Conservation (phyloP, 192 early-diverging fungal genomes). For the Pilaira anomala region DNA sequence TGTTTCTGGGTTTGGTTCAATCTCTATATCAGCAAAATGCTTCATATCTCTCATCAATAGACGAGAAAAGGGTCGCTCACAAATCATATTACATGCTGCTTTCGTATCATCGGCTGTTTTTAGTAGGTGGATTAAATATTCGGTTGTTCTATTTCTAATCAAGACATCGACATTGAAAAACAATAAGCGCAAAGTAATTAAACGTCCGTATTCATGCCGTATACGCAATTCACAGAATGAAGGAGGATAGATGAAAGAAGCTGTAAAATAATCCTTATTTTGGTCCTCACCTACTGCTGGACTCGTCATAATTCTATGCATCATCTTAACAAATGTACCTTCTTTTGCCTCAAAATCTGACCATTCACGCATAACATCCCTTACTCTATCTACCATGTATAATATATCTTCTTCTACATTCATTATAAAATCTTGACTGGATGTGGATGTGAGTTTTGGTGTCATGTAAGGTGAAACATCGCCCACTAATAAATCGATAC, state of each 20-base stretch:
- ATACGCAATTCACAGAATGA: slow-evolving; percentile 36
- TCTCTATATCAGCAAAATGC: slow-evolving; percentile 18
- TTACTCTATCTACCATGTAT: background rate
- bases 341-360: slow-evolving; percentile 25
- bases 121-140: slow-evolving; percentile 8
- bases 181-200: slow-evolving; percentile 23
- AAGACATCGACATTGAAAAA: slow-evolving; percentile 33
- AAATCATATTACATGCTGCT: slow-evolving; percentile 15
- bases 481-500: slow-evolving; percentile 26
- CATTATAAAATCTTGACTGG: slow-evolving; percentile 22
- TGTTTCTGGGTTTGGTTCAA: background rate
- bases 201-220: slow-evolving; percentile 30
- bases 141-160: background rate
- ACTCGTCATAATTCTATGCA: slow-evolving; percentile 15
- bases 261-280: slow-evolving; percentile 17
- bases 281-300: slow-evolving; percentile 1
- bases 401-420: slow-evolving; percentile 25
- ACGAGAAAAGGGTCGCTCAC: slow-evolving; percentile 40
- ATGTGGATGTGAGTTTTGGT: slow-evolving; percentile 20
- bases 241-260: slow-evolving; percentile 6
- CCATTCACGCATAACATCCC: slow-evolving; percentile 17
- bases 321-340: slow-evolving; percentile 29
- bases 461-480: slow-evolving; percentile 33
- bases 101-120: background rate
- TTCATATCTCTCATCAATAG: slow-evolving; percentile 45